Evolutionary conservation across 495 filamentous ascomycete species (phyloP).

Genomic region (Penicillium arizonense): DNA sequence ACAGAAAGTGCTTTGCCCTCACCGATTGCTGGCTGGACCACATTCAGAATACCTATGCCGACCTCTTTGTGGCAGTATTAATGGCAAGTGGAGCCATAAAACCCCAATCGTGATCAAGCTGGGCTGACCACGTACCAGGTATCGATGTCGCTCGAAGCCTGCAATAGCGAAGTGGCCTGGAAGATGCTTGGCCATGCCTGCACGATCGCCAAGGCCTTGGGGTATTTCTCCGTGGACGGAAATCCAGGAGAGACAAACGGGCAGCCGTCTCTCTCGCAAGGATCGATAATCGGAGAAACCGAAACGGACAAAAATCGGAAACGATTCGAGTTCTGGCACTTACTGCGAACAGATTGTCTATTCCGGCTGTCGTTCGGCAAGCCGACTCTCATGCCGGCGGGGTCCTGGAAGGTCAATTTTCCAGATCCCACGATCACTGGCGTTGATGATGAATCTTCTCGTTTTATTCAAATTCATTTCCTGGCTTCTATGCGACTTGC

Average conservation of each 20-base stretch:
- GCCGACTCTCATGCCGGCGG: conserved; percentile 12
- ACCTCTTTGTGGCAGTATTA: too few relatives aligned
- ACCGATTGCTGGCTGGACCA: conserved; percentile 9
- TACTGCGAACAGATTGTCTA: conserved; percentile 16
- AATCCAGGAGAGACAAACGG: not conserved
- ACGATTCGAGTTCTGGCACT: conserved; percentile 26
- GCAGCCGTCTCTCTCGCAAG: not conserved
- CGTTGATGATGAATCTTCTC: conserved; percentile 12
- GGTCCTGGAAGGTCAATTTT: conserved; percentile 22
- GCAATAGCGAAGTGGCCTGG: conserved; percentile 15
- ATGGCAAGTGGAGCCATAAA: too few relatives aligned
- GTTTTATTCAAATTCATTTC: conserved; percentile 22
- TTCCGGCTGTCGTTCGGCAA: conserved; percentile 20
- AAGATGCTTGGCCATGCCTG: conserved; percentile 10
- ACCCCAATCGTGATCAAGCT: not conserved
- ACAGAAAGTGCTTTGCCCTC: not conserved
- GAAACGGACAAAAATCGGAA: conserved; percentile 18
- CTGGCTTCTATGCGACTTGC: conserved; percentile 23
- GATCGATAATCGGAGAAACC: not conserved
- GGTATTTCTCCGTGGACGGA: conserved; percentile 18
- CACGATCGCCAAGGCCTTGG: conserved; percentile 10
- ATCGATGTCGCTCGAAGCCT: conserved; percentile 15
- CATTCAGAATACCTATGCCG: conserved; percentile 3
- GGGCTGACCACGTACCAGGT: conserved; percentile 8
- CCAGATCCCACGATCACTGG: conserved; percentile 19